These are phyloP conservation scores for Rhizopus stolonifer DNA, from an alignment of 371 early-diverging fungal genomes.

Conservation along the genomic window DNA sequence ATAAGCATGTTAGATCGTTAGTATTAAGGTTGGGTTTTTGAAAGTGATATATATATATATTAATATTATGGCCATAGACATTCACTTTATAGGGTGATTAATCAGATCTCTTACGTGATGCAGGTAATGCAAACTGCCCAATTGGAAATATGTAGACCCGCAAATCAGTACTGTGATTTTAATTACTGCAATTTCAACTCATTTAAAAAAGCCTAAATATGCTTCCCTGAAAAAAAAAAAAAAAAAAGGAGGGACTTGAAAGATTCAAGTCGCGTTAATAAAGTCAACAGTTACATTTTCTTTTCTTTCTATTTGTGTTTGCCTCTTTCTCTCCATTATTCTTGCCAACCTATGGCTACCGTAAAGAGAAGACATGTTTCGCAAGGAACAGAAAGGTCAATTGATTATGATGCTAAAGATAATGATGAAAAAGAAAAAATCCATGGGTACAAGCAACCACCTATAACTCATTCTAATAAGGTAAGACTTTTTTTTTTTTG, in stretches of 20 bases:
- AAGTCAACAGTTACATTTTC: not conserved
- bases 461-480: constrained; percentile 35
- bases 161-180: no score
- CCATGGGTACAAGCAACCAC: constrained; percentile 19
- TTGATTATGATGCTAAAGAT: not conserved
- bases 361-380: constrained; percentile 43
- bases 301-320: not conserved
- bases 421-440: constrained; percentile 23
- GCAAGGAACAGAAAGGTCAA: constrained; percentile 15
- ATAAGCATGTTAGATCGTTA: no score
- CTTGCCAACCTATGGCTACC: constrained; percentile 28
- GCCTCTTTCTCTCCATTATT: not conserved
- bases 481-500: constrained; percentile 13
- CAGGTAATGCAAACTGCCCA: no score
- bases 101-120: no score
- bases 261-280: not conserved
- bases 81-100: no score
- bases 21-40: no score
- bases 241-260: not conserved
- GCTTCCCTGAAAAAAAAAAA: not conserved
- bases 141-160: no score
- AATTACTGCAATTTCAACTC: no score
- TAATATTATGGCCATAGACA: no score
- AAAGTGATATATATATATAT: no score
- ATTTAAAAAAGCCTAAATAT: no score